A percentile compares a stretch with the other conserved stretches of the same genome.
Conservation (phyloP, 2,329 filamentous ascomycete species). For the Exophiala calicioides region DNA sequence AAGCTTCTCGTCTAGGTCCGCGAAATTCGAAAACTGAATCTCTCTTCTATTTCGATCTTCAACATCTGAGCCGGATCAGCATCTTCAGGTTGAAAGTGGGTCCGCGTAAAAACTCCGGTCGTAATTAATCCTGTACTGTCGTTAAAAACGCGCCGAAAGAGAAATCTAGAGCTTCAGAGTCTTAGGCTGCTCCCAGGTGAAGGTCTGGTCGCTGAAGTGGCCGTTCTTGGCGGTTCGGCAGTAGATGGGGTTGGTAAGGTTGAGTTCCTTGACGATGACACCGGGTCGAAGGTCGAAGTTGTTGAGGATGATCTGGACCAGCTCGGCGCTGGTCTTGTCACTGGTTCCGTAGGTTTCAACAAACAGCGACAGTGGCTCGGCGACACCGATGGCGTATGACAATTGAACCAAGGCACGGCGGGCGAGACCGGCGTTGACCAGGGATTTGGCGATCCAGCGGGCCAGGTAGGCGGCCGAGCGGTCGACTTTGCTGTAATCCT, state of each 20-base stretch:
- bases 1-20: constrained; percentile 2
- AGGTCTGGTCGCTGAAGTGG: constrained; percentile 98
- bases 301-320: constrained; percentile 87
- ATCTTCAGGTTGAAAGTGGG: background rate
- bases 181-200: constrained; percentile 99
- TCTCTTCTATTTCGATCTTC: constrained; percentile 3
- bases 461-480: constrained; percentile 95
- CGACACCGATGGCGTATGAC: constrained; percentile 98
- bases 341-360: constrained; percentile 98
- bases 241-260: constrained; percentile 96
- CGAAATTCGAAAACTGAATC: constrained; percentile 1
- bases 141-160: background rate
- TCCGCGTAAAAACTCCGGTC: constrained; percentile 3
- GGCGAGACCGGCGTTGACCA: constrained; percentile 83
- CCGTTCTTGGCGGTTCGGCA: constrained; percentile 98
- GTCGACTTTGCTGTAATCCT: constrained; percentile 99
- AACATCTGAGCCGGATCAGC: too few relatives aligned
- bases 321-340: constrained; percentile 81
- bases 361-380: constrained; percentile 96
- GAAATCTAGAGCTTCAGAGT: constrained; percentile 76
- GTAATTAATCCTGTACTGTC: constrained; percentile 4
- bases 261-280: constrained; percentile 97
- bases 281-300: constrained; percentile 99
- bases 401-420: constrained; percentile 95
- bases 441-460: constrained; percentile 98